Evolutionary conservation across 768 basidiomycete genomes (phyloP).

Genomic region (Naganishia vishniacii): DNA sequence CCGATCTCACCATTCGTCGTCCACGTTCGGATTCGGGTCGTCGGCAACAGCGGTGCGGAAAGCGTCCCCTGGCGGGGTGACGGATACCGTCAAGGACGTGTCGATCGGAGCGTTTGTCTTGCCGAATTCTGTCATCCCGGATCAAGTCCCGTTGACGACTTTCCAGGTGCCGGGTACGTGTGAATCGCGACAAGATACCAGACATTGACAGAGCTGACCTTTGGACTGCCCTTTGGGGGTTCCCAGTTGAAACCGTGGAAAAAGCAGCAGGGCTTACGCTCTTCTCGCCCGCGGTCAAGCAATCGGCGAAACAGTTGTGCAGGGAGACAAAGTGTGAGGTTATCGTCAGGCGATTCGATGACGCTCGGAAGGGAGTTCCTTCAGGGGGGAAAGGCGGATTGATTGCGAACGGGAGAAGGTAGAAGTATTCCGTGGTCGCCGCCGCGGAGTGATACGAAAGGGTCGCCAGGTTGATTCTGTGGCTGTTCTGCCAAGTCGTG

Average conservation of each 20-base stretch:
- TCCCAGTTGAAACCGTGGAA: conserved; percentile 82
- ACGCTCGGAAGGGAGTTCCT: conserved; percentile 60
- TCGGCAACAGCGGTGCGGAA: conserved; percentile 20
- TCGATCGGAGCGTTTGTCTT: conserved; percentile 90
- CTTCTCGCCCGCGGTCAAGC: conserved; percentile 76
- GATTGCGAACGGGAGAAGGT: not conserved
- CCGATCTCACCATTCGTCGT: conserved; percentile 56
- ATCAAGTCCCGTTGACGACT: conserved; percentile 68
- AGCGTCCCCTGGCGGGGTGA: conserved; percentile 23
- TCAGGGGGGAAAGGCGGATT: conserved; percentile 4
- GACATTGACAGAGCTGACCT: no score
- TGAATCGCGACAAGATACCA: no score
- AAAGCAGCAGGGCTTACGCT: conserved; percentile 77
- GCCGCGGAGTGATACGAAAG: no score
- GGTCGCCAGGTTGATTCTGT: no score
- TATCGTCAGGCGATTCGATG: conserved; percentile 82
- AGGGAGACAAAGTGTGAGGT: conserved; percentile 81
- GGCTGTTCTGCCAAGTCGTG: no score
- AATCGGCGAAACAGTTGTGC: conserved; percentile 76
- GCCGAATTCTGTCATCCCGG: conserved; percentile 86
- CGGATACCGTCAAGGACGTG: conserved; percentile 60
- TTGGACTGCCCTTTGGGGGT: no score
- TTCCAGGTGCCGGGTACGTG: conserved; percentile 75
- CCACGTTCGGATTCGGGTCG: conserved; percentile 36
- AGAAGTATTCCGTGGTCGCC: no score